Evolutionary conservation across 495 filamentous ascomycete genomes (phyloP).

Genomic region (Daldinia vernicosa): DNA sequence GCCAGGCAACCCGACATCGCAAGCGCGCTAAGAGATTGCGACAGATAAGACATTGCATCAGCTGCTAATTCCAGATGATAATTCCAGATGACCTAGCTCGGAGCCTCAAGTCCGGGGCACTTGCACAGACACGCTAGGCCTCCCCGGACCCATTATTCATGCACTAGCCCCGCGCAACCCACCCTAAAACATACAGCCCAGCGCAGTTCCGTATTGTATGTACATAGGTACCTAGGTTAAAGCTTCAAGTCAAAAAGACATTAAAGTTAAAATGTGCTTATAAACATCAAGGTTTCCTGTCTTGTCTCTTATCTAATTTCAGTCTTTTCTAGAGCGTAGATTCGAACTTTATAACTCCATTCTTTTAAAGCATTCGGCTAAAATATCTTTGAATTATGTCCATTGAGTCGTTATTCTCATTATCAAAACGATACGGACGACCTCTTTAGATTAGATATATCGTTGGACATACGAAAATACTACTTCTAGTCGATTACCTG

Average conservation of each 20-base stretch:
- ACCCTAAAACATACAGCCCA: too few species aligned
- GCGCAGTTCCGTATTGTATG: too few species aligned
- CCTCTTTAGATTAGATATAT: background rate
- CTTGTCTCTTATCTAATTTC: background rate
- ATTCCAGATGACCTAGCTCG: constrained; percentile 3
- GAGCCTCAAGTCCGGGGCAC: constrained; percentile 4
- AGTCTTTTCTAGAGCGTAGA: background rate
- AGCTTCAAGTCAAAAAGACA: too few species aligned
- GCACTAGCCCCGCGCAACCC: too few species aligned
- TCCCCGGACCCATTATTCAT: background rate
- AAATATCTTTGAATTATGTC: background rate
- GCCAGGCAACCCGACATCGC: background rate
- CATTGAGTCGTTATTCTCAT: background rate
- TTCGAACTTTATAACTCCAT: background rate
- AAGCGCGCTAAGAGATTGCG: background rate
- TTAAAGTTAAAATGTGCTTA: background rate
- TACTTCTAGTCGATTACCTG: background rate
- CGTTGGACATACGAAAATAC: background rate
- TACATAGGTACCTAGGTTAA: too few species aligned
- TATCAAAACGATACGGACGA: background rate
- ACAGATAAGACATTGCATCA: constrained; percentile 8
- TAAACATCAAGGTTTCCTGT: background rate
- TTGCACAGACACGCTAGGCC: background rate
- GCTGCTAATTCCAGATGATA: constrained; percentile 3
- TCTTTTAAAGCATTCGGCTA: background rate